phyloP scores from a whole-genome alignment of 2,329 filamentous ascomycete genomes.

The Septoria linicola region DNA sequence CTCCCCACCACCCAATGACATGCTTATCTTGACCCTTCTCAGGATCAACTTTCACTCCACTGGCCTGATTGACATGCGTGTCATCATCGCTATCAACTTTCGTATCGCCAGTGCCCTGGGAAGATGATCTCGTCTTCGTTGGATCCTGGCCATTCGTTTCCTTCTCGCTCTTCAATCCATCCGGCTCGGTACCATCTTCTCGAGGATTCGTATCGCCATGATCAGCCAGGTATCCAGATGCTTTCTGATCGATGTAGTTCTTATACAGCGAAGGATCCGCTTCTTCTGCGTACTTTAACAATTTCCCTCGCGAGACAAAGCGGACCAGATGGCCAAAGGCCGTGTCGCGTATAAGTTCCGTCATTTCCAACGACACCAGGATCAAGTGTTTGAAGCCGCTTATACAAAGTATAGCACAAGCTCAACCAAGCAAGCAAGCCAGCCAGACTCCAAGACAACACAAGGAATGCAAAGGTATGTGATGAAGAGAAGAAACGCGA shows the following conservation, averaged over 20 bases:
- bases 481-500: no score
- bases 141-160: no score
- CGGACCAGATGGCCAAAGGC: slow-evolving; percentile 50
- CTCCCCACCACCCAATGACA: slow-evolving; percentile 54
- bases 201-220: slow-evolving; percentile 44
- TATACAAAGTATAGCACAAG: no score
- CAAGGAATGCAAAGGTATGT: no score
- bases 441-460: no score
- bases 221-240: slow-evolving; percentile 50
- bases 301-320: slow-evolving; percentile 43
- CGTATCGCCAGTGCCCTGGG: slow-evolving; percentile 22
- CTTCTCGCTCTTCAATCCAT: slow-evolving; percentile 21
- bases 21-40: slow-evolving; percentile 54
- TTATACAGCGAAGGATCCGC: slow-evolving; percentile 50
- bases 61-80: slow-evolving; percentile 41
- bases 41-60: slow-evolving; percentile 47
- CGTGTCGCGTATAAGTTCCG: slow-evolving; percentile 45
- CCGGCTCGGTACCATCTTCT: slow-evolving; percentile 35
- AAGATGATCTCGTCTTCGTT: slow-evolving; percentile 4
- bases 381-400: background rate
- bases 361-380: slow-evolving; percentile 28
- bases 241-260: slow-evolving; percentile 51
- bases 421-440: background rate
- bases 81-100: slow-evolving; percentile 7
- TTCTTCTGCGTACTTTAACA: slow-evolving; percentile 51